Conservation (phyloP, 495 filamentous ascomycete genomes). For the Penicillium waksmanii region DNA sequence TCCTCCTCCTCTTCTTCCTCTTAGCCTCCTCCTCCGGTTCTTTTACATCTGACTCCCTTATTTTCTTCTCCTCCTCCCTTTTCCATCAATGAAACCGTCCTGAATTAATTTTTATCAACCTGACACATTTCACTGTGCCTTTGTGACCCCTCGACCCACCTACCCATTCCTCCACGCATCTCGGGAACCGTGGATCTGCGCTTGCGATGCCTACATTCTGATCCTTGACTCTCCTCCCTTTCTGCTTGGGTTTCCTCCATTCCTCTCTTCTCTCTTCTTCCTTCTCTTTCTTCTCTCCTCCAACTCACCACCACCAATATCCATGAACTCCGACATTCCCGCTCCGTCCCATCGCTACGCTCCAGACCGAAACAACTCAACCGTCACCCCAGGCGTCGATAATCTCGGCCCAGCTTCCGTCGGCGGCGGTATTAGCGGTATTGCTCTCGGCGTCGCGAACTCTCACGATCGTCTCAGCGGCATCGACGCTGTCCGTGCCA, state of each 20-base stretch:
- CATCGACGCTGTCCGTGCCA: slow-evolving; percentile 63
- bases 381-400: slow-evolving; percentile 72
- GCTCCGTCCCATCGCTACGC: slow-evolving; percentile 22
- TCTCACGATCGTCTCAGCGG: slow-evolving; percentile 74
- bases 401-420: slow-evolving; percentile 72
- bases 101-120: slow-evolving; percentile 5
- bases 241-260: neutral
- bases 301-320: neutral
- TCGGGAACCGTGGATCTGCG: slow-evolving; percentile 32
- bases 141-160: slow-evolving; percentile 16
- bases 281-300: slow-evolving; percentile 3
- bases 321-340: slow-evolving; percentile 18
- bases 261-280: slow-evolving; percentile 1
- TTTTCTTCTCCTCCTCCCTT: neutral
- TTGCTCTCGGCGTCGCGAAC: slow-evolving; percentile 75
- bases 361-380: slow-evolving; percentile 44
- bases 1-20: neutral
- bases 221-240: neutral
- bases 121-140: slow-evolving; percentile 16
- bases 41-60: neutral
- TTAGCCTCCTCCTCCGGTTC: neutral
- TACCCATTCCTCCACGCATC: slow-evolving; percentile 9
- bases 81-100: neutral
- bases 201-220: slow-evolving; percentile 10
- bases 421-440: slow-evolving; percentile 77